phyloP scores from a whole-genome alignment of 495 filamentous ascomycete genomes.

The Penicillium taxi region DNA sequence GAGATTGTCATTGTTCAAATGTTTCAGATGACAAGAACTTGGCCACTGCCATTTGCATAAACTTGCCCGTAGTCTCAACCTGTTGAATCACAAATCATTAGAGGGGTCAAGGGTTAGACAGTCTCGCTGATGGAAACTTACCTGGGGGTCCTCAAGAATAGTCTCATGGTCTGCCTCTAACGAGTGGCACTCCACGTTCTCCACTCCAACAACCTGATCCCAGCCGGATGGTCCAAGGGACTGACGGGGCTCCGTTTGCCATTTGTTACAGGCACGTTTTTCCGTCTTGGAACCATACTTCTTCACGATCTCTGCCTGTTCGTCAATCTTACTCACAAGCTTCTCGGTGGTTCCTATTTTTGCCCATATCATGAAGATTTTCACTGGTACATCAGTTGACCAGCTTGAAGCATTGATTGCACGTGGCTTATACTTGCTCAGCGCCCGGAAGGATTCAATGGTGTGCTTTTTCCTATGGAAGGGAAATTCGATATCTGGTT shows the following conservation, averaged over 20 bases:
- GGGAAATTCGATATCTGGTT: slow-evolving; percentile 10
- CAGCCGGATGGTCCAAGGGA: slow-evolving; percentile 12
- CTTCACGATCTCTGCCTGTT: slow-evolving; percentile 8
- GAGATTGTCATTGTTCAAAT: too few species aligned
- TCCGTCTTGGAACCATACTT: slow-evolving; percentile 7
- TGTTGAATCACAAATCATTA: too few species aligned
- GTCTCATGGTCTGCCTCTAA: slow-evolving; percentile 13
- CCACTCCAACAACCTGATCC: slow-evolving; percentile 13
- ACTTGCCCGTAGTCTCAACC: too few species aligned
- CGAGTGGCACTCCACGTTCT: slow-evolving; percentile 12
- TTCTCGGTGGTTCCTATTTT: slow-evolving; percentile 13
- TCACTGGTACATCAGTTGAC: slow-evolving; percentile 2
- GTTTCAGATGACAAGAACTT: too few species aligned
- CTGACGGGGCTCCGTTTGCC: slow-evolving; percentile 11
- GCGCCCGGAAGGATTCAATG: slow-evolving; percentile 7
- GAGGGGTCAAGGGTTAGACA: too few species aligned
- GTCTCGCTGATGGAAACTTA: too few species aligned
- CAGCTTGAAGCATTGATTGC: slow-evolving; percentile 6
- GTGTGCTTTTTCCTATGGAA: slow-evolving; percentile 6
- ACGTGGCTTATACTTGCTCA: slow-evolving; percentile 14
- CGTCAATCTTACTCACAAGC: slow-evolving; percentile 5
- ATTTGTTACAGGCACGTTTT: slow-evolving; percentile 3
- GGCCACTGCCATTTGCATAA: too few species aligned
- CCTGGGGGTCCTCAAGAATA: slow-evolving; percentile 12
- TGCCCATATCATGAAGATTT: slow-evolving; percentile 15